These are phyloP conservation scores for Phylloporus gajari DNA, from an alignment of 1,284 basidiomycete genomes.

Conservation along the genomic window DNA sequence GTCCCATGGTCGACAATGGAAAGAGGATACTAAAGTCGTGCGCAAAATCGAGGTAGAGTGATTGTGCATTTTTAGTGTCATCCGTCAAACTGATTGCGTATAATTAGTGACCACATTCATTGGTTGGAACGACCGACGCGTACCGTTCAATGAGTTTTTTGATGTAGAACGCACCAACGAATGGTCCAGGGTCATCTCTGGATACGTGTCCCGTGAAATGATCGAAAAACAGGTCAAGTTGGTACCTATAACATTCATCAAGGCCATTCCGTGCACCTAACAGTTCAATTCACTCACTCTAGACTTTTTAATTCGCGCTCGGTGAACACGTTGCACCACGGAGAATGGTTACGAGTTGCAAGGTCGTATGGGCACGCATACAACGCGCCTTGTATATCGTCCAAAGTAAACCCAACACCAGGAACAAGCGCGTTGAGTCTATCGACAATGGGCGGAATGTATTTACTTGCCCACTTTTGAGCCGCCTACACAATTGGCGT, in stretches of 20 bases:
- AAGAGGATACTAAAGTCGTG: constrained; percentile 60
- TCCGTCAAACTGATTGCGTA: constrained; percentile 49
- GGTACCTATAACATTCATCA: constrained; percentile 41
- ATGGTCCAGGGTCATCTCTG: constrained; percentile 49
- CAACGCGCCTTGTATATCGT: constrained; percentile 54
- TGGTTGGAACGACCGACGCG: neutral
- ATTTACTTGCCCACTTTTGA: constrained; percentile 50
- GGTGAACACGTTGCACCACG: constrained; percentile 57
- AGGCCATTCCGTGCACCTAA: neutral
- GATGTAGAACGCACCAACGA: constrained; percentile 55
- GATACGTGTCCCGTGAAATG: constrained; percentile 53
- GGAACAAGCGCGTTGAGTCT: constrained; percentile 51
- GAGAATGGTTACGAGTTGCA: constrained; percentile 49
- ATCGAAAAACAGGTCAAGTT: constrained; percentile 56
- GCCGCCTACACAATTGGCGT: constrained; percentile 34
- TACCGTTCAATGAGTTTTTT: constrained; percentile 57
- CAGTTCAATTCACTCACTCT: constrained; percentile 46
- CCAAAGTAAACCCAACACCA: constrained; percentile 44
- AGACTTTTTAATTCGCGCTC: constrained; percentile 50
- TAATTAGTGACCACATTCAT: neutral
- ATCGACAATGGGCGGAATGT: constrained; percentile 51
- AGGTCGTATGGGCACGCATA: constrained; percentile 60
- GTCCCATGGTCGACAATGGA: constrained; percentile 53
- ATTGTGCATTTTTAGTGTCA: constrained; percentile 38
- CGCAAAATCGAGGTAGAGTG: constrained; percentile 58